These are phyloP conservation scores for Choricystis sp. DNA, from an alignment of 139 green algal species.

Conservation along the genomic window DNA sequence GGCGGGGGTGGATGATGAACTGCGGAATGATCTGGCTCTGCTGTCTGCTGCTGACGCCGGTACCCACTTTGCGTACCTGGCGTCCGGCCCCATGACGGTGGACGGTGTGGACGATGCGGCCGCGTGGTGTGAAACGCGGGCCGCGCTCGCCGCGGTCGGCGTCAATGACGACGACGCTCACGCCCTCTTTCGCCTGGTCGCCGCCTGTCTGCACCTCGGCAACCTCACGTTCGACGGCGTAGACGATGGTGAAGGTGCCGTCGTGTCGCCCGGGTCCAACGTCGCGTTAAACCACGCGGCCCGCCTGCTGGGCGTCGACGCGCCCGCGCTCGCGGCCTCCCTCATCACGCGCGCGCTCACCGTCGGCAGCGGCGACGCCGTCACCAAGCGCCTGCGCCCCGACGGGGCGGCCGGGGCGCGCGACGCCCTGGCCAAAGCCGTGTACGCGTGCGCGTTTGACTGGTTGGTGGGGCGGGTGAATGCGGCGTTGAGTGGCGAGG, in stretches of 20 bases:
- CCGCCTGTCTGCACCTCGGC: constrained; percentile 69
- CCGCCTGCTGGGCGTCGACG: constrained; percentile 24
- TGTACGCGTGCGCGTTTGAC: constrained; percentile 58
- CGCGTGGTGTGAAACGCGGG: constrained; percentile 41
- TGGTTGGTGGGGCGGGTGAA: constrained; percentile 60
- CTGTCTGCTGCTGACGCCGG: background rate
- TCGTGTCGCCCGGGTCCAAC: constrained; percentile 2
- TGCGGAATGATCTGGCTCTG: too few species aligned
- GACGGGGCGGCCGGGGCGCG: constrained; percentile 37
- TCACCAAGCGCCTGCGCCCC: too few species aligned
- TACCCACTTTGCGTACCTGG: too few species aligned
- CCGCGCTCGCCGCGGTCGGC: constrained; percentile 65
- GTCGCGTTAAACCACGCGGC: constrained; percentile 16
- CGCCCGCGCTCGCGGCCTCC: constrained; percentile 20
- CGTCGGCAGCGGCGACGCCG: too few species aligned
- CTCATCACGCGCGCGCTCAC: constrained; percentile 45
- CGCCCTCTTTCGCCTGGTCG: constrained; percentile 41
- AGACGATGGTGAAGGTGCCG: constrained; percentile 11
- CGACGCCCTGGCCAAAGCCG: constrained; percentile 57
- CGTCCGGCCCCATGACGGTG: constrained; percentile 44
- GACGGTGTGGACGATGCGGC: constrained; percentile 52
- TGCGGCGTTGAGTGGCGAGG: constrained; percentile 35
- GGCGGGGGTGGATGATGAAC: background rate
- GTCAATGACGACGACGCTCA: constrained; percentile 38
- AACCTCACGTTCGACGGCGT: constrained; percentile 54